Base-by-base conservation (phyloP, 1,139 yeast genomes). In the Zygosaccharomyces sapae region DNA sequence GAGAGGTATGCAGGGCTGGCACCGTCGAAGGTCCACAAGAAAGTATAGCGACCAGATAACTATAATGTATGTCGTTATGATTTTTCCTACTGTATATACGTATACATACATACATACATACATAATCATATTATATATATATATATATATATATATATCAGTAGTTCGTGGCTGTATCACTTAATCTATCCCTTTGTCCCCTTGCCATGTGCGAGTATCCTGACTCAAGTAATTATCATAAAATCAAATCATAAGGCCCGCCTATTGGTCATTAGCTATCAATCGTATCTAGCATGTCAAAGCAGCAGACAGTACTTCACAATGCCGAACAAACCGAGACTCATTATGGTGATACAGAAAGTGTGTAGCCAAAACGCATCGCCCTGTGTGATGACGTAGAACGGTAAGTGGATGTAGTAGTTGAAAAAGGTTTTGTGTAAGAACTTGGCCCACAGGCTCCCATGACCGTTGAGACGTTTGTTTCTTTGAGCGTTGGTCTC, bases 351-450 rank as follows among this genome's bases (percentile, higher is more conserved):
- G 24, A 70, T 51, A 48, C 67, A 67, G 47, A 68, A 63, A 3
- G 59, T 48, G 50, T 70, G 73, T 12, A 70, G 51, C 12, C 66
- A 49, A 39, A 68, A 67, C 2, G 74, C 70, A 46, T 71, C 74
- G 43, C 63, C 65, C 5, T 65, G 54, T 24, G 72, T 69, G 73
- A 71, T 68, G 43, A 71, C 48, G 48, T 70, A 70, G 53, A 63
- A 70, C 19, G 75, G 75, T 39, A 70, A 53, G 52, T 71, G 73
- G 30, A 70, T 64, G 46, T 70, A 70, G 51, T 71, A 71, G 45
- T 65, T 68, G 74, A 74, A 71, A 50, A 68, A 70, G 16, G 67
- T 45, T 31, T 55, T 61, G 22, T 54, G 55, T 10, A 61, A 48
- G 18, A 56, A 48, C 33, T 59, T 43, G 2, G 43, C 7, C 45